Conservation (phyloP, 495 filamentous ascomycete species). For the Rusavskia elegans region DNA sequence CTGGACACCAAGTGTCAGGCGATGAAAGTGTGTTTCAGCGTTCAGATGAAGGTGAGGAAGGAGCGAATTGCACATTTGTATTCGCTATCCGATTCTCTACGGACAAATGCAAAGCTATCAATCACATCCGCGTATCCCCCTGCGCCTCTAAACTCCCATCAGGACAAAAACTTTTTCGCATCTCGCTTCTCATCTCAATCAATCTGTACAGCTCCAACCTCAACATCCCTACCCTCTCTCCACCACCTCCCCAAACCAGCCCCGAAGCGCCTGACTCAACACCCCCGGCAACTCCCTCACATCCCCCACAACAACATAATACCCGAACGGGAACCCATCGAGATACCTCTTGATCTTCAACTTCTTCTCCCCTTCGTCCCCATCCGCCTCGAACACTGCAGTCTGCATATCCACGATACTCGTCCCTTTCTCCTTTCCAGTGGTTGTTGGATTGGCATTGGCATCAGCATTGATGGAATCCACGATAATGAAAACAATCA, state of each 20-base stretch:
- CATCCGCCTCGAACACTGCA: conserved; percentile 45
- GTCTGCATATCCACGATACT: conserved; percentile 69
- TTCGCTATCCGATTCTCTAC: too few species aligned
- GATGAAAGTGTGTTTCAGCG: too few species aligned
- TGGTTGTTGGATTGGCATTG: too few species aligned
- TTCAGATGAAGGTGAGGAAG: too few species aligned
- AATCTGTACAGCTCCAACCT: neutral
- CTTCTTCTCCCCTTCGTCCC: conserved; percentile 37
- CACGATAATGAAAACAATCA: conserved; percentile 95
- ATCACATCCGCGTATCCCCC: too few species aligned
- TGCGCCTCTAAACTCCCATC: too few species aligned
- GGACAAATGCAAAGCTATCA: too few species aligned
- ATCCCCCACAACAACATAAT: conserved; percentile 87
- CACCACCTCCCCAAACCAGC: conserved; percentile 92
- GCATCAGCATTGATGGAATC: too few species aligned
- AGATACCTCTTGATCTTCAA: conserved; percentile 76
- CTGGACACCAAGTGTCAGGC: too few species aligned
- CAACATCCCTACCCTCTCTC: neutral
- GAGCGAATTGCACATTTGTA: too few species aligned
- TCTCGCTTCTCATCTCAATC: neutral
- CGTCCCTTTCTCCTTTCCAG: conserved; percentile 19
- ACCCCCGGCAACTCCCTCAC: conserved; percentile 80
- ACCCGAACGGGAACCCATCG: conserved; percentile 88
- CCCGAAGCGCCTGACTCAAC: conserved; percentile 72
- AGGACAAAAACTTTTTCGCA: neutral